phyloP scores from a whole-genome alignment of 805 yeast species.

The Metschnikowia amazonensis region DNA sequence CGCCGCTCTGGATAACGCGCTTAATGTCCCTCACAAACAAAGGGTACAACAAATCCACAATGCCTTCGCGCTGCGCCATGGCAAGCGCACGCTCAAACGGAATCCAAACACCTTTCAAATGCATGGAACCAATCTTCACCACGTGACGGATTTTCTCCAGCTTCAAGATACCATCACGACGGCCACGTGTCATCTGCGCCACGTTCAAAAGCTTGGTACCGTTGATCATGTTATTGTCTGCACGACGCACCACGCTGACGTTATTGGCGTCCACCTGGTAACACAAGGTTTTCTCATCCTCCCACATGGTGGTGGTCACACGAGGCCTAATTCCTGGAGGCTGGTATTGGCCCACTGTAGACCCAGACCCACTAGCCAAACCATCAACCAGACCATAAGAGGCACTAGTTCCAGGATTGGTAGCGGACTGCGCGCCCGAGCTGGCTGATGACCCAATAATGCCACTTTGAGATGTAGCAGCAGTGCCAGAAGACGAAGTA shows the following conservation, averaged over 20 bases:
- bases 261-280: slow-evolving; percentile 84
- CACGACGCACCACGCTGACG: slow-evolving; percentile 76
- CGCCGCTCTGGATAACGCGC: slow-evolving; percentile 45
- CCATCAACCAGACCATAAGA: slow-evolving; percentile 17
- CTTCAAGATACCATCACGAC: slow-evolving; percentile 80
- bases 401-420: slow-evolving; percentile 12
- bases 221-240: slow-evolving; percentile 80
- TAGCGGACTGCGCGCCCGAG: slow-evolving; percentile 15
- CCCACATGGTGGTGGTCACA: slow-evolving; percentile 88
- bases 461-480: slow-evolving; percentile 25
- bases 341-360: slow-evolving; percentile 43
- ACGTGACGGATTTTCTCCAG: slow-evolving; percentile 74
- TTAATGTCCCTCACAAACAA: slow-evolving; percentile 64
- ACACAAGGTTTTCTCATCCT: slow-evolving; percentile 79
- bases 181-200: slow-evolving; percentile 83
- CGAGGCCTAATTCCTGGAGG: slow-evolving; percentile 52
- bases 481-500: slow-evolving; percentile 18
- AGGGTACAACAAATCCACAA: slow-evolving; percentile 30
- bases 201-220: slow-evolving; percentile 82
- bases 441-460: slow-evolving; percentile 14
- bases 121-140: slow-evolving; percentile 84
- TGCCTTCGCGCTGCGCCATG: slow-evolving; percentile 78
- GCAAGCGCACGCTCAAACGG: slow-evolving; percentile 80
- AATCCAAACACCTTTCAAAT: slow-evolving; percentile 86
- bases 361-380: slow-evolving; percentile 17